Evolutionary conservation across 495 filamentous ascomycete genomes (phyloP), one percentile per base, ranked within the genome.

Genomic region (Xylaria venustula): DNA sequence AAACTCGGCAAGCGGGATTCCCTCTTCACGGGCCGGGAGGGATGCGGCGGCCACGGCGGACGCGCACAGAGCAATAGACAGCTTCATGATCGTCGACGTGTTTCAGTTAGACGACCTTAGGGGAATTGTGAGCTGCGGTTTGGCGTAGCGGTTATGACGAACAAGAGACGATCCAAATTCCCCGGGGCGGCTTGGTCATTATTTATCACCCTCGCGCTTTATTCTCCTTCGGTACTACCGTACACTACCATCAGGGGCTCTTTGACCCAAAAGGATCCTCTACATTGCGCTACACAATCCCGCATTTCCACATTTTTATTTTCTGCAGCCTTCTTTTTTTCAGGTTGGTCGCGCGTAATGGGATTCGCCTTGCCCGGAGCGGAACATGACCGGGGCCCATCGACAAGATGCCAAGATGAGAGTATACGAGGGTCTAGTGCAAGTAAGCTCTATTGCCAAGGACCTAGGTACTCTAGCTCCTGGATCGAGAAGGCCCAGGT

Each of bases 1-100:
- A 53, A 71, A 71, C 17, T 50, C 47, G 22, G 36, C n/a, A 4
- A 71, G 47, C 36, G 67, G 64, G 1, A 67, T 59, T 22, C 69
- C 69, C 12, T 61, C 49, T 20, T 47, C 57, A 20, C 54, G 57
- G 37, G 64, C 30, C 9, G 65, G 69, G 20, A 71, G 17, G 14
- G 66, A 49, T 19, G 67, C 64, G 60, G 69, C 69, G 7, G 69
- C 63, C 40, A 62, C 69, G 40, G 67, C 67, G 50, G 69, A 61
- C 30, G 61, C 64, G 51, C 66, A 69, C 52, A 71, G 58, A 60
- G 61, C 69, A 26, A 51, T 36, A 23, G 67, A 60, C 37, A 63
- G 53, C 69, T 67, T 71, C 69, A 71, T 71, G 53, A 47, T 69
- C 46, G 57, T 60, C 54, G 54, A 37, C 47, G 58, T 44, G 11